Percentiles rank a stretch among this genome's conserved stretches.
Evolutionary conservation across 768 basidiomycete species (phyloP).

Genomic region (Boletus huronensis): DNA sequence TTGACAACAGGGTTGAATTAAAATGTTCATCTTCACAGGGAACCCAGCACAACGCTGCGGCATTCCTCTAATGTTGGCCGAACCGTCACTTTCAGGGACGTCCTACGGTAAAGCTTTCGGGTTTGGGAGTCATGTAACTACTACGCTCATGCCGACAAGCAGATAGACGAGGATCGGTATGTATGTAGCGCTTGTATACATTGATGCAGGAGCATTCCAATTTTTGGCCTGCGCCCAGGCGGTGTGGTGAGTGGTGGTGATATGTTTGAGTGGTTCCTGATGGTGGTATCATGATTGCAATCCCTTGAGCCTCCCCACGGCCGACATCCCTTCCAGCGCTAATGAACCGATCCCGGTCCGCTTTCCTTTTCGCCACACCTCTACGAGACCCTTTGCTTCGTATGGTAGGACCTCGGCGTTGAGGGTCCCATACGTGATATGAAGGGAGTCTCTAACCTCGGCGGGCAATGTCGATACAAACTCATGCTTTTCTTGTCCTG

Average conservation of each 20-base stretch:
- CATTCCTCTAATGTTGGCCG: too few species aligned
- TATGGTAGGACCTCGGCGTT: slow-evolving; percentile 50
- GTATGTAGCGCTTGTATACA: not conserved
- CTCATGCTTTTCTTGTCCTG: slow-evolving; percentile 36
- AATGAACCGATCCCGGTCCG: slow-evolving; percentile 28
- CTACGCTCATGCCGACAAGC: not conserved
- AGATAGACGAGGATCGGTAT: too few species aligned
- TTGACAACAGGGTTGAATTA: not conserved
- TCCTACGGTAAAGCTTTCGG: too few species aligned
- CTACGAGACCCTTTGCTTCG: slow-evolving; percentile 68
- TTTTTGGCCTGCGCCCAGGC: not conserved
- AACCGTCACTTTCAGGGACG: too few species aligned
- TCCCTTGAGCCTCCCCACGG: slow-evolving; percentile 33
- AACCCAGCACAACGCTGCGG: too few species aligned
- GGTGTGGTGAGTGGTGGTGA: too few species aligned
- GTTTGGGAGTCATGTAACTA: not conserved
- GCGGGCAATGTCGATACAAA: slow-evolving; percentile 48
- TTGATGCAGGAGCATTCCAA: not conserved
- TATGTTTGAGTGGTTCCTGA: too few species aligned
- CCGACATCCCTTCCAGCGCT: slow-evolving; percentile 25
- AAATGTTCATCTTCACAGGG: too few species aligned
- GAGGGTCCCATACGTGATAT: slow-evolving; percentile 84
- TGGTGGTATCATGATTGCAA: slow-evolving; percentile 10
- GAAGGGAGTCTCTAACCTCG: slow-evolving; percentile 52
- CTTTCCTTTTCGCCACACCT: slow-evolving; percentile 44